Base-by-base conservation (phyloP, 2,329 filamentous ascomycete genomes). In the Apiospora rasikravindrae region DNA sequence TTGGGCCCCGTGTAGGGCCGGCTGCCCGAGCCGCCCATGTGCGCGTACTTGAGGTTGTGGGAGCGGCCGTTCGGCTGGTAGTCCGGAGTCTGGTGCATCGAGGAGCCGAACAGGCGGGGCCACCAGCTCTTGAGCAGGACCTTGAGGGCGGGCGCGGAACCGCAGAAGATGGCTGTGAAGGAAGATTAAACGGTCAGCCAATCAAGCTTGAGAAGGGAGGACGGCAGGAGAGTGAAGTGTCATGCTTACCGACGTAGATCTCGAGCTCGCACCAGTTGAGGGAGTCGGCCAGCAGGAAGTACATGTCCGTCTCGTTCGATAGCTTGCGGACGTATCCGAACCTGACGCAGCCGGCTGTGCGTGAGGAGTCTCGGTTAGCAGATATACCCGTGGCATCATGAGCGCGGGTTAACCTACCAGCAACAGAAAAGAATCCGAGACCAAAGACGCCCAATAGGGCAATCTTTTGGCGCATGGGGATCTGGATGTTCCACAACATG, bases 191-290 rank as follows among this genome's bases (percentile, higher is more conserved):
- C n/a, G 44, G 47, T 51, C 19, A 26, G 16, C 47, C 8, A 11
- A 14, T 19, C 22, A n/a, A 26, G 7, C n/a, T n/a, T 11, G 24
- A 7, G 4, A n/a, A 24, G 7, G 47, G 22, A 7, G n/a, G n/a
- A 11, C 2, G 22, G n/a, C 8, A 13, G 6, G n/a, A 11, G 4
- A 24, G 24, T 2, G 4, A 11, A 24, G 4, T 24, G 6, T 51
- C 19, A 24, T 16, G 67, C 71, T 67, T 49, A 70, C 71, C 69
- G 8, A 73, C 61, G 45, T 73, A 72, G n/a, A 73, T 71, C 69
- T 73, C 73, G 8, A 72, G 69, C 33, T 70, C 69, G 24, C 73
- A 73, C 73, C 73, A 73, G 19, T 72, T 72, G 24, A 73, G 73
- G 2, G 70, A 69, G n/a, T 73, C 73, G 26, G 71, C 73, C 19